Percentiles rank a stretch among this genome's conserved stretches.
Evolutionary conservation across 805 yeast species (phyloP).

Genomic region (Pichia occidentalis): DNA sequence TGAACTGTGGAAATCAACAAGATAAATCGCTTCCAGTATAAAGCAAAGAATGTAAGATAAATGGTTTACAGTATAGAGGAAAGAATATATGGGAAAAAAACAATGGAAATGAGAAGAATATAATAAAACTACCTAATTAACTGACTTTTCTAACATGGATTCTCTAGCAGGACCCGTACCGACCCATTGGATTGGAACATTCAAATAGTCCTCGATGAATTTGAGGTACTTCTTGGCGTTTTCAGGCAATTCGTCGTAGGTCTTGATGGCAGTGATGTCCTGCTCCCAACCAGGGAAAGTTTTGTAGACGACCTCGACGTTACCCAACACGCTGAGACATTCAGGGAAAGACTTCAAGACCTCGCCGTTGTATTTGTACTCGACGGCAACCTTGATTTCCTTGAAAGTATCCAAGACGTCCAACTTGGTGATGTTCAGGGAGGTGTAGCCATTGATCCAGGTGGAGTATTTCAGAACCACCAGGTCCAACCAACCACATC

Average conservation of each 20-base stretch:
- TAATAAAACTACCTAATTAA: not conserved
- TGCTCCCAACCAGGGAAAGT: slow-evolving; percentile 93
- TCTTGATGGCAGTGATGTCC: slow-evolving; percentile 66
- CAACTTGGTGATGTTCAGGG: slow-evolving; percentile 88
- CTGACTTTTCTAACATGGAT: slow-evolving; percentile 65
- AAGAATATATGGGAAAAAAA: not conserved
- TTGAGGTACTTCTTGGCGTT: slow-evolving; percentile 80
- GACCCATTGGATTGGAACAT: slow-evolving; percentile 89
- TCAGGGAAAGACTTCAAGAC: slow-evolving; percentile 81
- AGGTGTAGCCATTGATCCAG: slow-evolving; percentile 90
- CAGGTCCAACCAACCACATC: slow-evolving; percentile 98
- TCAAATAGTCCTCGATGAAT: slow-evolving; percentile 78
- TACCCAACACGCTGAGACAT: slow-evolving; percentile 72
- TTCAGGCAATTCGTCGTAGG: slow-evolving; percentile 75
- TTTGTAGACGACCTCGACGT: slow-evolving; percentile 87
- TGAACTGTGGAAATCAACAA: too few relatives aligned
- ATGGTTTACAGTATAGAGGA: too few relatives aligned
- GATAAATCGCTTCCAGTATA: too few relatives aligned
- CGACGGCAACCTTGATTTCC: slow-evolving; percentile 82
- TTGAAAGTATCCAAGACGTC: slow-evolving; percentile 89
- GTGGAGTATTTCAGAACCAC: slow-evolving; percentile 91
- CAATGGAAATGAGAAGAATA: not conserved
- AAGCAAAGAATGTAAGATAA: too few relatives aligned
- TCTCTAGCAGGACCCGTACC: slow-evolving; percentile 98
- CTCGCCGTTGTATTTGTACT: slow-evolving; percentile 76